These are phyloP conservation scores for Paramecium tetraurelia DNA, from an alignment of 73 alveolate genomes.

Conservation along the genomic window DNA sequence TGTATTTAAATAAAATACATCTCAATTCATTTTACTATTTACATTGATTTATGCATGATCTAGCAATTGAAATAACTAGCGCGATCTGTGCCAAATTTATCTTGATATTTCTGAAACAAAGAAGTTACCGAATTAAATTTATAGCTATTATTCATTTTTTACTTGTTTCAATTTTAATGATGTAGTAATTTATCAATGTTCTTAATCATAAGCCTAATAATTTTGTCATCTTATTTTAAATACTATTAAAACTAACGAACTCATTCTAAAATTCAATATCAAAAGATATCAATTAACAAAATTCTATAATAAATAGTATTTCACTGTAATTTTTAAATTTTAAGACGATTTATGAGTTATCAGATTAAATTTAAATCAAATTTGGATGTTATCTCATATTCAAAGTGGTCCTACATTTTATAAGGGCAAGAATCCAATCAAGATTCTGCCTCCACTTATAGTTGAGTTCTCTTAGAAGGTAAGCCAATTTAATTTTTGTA, in stretches of 20 bases:
- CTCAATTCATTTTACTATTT: conserved; percentile 35
- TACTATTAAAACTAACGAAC: not conserved
- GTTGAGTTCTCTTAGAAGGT: not conserved
- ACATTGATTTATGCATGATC: too few species aligned
- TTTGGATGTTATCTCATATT: not conserved
- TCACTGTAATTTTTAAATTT: not conserved
- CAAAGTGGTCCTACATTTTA: conserved; percentile 8
- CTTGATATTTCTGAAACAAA: too few species aligned
- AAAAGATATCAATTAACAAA: too few species aligned
- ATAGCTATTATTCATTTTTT: not conserved
- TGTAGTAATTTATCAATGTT: too few species aligned
- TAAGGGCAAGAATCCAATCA: not conserved
- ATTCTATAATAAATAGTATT: too few species aligned
- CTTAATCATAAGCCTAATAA: too few species aligned
- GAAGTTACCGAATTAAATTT: too few species aligned
- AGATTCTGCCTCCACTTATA: not conserved
- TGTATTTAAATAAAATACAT: conserved; percentile 26
- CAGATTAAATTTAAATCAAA: not conserved
- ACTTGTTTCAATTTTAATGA: too few species aligned
- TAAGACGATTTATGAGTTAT: not conserved
- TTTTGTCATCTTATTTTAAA: not conserved
- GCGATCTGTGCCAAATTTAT: too few species aligned
- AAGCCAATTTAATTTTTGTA: not conserved
- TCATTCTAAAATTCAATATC: not conserved
- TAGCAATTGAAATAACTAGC: not conserved